Evolutionary conservation across 768 basidiomycete species (phyloP), one percentile per base, ranked within the genome.

Genomic region (Cystofilobasidium bisporidii): DNA sequence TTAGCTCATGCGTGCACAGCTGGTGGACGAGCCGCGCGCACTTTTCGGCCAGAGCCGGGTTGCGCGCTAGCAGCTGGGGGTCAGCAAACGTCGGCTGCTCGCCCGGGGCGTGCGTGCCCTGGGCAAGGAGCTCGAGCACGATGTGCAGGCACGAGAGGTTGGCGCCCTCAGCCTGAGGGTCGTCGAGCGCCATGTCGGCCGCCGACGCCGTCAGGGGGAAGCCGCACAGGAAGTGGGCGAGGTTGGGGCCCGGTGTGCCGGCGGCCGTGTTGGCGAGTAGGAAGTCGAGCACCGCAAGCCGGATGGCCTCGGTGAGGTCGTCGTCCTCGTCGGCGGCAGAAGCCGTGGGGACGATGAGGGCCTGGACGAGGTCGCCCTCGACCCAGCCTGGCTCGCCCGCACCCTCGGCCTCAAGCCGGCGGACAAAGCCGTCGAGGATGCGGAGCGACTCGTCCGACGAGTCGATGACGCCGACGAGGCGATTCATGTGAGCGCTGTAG

Each of bases 11-110:
- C n/a, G 85, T 82, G 77, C 89, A 94, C 0, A 98, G 82, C 68
- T 94, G 88, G 74, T 88, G 82, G 24, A 97, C 78, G 59, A 96
- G 81, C 41, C 83, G 83, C 73, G 93, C 92, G 73, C 86, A 87
- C 63, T 86, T 85, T 74, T 93, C 91, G 2, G 92, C 91, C 32
- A 96, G 79, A 2, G 81, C 82, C 0, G 93, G 94, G 40, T 88
- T 76, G 20, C 75, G 71, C 9, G 71, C 28, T 38, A 78, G 73
- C 20, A 79, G 64, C 32, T 73, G 69, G 14, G 67, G 63, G n/a
- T 50, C 71, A 0, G 60, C n/a, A 33, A 40, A 38, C 56, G 32
- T 40, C 18, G 41, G 28, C 47, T 68, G 33, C 30, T 63, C 61
- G 33, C 33, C 67, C 2, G 61, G 61, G 22, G 67, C 67, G 41